Base-by-base conservation (phyloP, 2,329 filamentous ascomycete genomes). In the Metarhizium humberi region DNA sequence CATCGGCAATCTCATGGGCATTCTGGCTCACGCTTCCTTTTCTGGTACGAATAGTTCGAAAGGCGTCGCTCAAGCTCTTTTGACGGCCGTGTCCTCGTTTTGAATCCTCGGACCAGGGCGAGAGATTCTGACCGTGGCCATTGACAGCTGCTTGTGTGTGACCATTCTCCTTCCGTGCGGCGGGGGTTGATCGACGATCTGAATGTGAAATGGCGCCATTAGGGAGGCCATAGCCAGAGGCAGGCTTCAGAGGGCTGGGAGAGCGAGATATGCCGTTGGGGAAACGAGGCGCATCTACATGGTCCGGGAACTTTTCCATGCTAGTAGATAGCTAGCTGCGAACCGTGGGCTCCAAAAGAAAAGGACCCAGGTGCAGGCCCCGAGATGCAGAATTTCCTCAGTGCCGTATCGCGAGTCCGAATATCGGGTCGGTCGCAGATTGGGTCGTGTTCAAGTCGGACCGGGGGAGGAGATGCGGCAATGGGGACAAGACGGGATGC, bases 1-100 rank as follows among this genome's bases (percentile, higher is more conserved):
- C 91, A 70, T 94, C 90, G 48, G 91, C 92, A 64, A 99, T 84
- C 71, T 97, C 92, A 58, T 95, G 90, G 54, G 91, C 92, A 73
- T 95, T 96, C 68, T 92, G 89, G 73, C 86, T 92, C 64, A 96
- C 86, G 69, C 92, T 97, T 52, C 83, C 89, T 64, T 86, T 89
- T 64, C 91, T 81, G 42, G 82, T 85, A 61, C 90, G 80, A 63
- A 96, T 92, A 3, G 84, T 91, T 63, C 82, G 84, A 61, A 96
- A 81, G n/a, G 92, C 90, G 71, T 96, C 90, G 64, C 84, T 85
- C 62, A 96, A 81, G 71, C 91, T 96, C 78, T 92, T 95, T 68
- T 94, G 90, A 60, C 87, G 78, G 18, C 75, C 76, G 66, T 92
- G 88, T 62, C 83, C 74, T 47, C 67, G 68, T 64, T 68, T 75